Evolutionary conservation across 352 stramenopile genomes (phyloP).

Genomic region (Phytopythium oedochilum): DNA sequence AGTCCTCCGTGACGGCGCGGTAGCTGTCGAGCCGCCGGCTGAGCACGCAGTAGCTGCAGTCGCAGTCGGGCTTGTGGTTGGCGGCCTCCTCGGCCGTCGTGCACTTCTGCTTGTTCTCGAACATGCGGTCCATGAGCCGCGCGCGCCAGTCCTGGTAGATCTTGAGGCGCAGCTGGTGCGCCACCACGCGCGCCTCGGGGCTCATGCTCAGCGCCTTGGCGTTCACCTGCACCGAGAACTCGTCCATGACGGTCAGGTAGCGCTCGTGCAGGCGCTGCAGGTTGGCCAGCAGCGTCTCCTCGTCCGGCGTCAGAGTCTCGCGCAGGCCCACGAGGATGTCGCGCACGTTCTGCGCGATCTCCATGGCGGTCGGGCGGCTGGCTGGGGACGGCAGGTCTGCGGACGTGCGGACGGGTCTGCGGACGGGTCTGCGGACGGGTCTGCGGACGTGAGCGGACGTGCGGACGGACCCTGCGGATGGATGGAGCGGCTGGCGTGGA

Average conservation of each 20-base stretch:
- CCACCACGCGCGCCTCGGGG: constrained; percentile 66
- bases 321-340: constrained; percentile 83
- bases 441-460: neutral
- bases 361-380: constrained; percentile 57
- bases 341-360: constrained; percentile 76
- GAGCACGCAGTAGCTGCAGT: constrained; percentile 57
- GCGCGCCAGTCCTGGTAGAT: constrained; percentile 85
- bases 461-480: neutral
- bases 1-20: constrained; percentile 49
- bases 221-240: constrained; percentile 50
- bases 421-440: neutral
- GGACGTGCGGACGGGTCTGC: neutral
- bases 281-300: constrained; percentile 58
- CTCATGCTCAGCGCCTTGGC: constrained; percentile 62
- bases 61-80: constrained; percentile 29
- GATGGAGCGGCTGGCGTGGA: neutral
- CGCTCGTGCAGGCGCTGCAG: constrained; percentile 63
- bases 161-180: constrained; percentile 65
- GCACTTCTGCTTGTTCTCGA: constrained; percentile 43
- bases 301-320: constrained; percentile 58
- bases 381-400: neutral
- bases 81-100: constrained; percentile 30
- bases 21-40: constrained; percentile 43
- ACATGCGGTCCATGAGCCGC: constrained; percentile 65
- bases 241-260: constrained; percentile 69